Conservation (phyloP, 495 filamentous ascomycete genomes). For the Xylaria nigripes region DNA sequence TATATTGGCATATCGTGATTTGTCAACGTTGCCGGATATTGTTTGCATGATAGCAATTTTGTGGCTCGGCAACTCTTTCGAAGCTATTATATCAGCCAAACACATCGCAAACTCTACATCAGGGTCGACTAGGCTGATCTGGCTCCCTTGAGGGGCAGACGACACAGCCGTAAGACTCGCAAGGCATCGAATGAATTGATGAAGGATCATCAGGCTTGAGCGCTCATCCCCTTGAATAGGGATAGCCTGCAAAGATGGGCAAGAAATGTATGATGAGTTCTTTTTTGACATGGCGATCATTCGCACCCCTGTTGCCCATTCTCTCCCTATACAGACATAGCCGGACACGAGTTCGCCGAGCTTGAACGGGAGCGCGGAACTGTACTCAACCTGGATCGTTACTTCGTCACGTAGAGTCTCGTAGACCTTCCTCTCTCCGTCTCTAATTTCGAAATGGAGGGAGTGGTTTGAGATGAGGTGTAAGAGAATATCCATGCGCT, state of each 20-base stretch:
- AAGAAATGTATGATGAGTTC: constrained; percentile 26
- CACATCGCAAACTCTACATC: constrained; percentile 27
- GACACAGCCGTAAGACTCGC: constrained; percentile 15
- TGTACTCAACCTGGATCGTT: constrained; percentile 31
- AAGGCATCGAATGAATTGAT: constrained; percentile 24
- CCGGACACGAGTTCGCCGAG: constrained; percentile 4
- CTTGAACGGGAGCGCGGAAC: constrained; percentile 23
- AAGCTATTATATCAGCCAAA: constrained; percentile 16
- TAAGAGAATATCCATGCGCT: constrained; percentile 21
- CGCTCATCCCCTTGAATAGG: background rate
- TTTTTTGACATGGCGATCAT: constrained; percentile 24
- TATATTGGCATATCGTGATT: background rate
- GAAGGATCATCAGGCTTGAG: constrained; percentile 6
- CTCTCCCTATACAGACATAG: constrained; percentile 28
- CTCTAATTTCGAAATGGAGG: constrained; percentile 14
- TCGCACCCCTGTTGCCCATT: constrained; percentile 13
- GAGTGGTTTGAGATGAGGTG: background rate
- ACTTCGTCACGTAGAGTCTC: background rate
- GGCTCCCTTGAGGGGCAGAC: constrained; percentile 4
- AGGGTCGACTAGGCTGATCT: constrained; percentile 27
- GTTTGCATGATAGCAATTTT: background rate
- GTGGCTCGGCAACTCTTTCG: background rate
- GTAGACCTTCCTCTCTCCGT: background rate
- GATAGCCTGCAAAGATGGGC: constrained; percentile 1
- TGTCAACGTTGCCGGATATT: background rate